These are phyloP conservation scores for Ustilago hordei DNA, from an alignment of 1,284 basidiomycete species.

Conservation along the genomic window DNA sequence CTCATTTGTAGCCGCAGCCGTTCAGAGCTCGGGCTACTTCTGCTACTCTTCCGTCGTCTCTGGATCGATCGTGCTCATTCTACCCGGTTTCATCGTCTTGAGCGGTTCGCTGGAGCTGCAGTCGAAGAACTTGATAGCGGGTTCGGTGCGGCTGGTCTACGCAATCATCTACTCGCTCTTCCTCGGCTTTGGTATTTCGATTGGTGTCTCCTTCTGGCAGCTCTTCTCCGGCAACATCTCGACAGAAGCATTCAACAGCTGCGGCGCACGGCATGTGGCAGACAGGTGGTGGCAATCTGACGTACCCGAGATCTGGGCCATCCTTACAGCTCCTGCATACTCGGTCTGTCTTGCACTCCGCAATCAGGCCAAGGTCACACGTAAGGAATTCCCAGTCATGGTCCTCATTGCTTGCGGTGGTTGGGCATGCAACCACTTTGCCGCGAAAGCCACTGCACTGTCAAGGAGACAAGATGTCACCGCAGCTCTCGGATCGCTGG, in stretches of 20 bases:
- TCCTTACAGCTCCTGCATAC: constrained; percentile 84
- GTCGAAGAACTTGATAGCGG: constrained; percentile 67
- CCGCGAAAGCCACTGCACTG: constrained; percentile 43
- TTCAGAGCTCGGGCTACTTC: constrained; percentile 72
- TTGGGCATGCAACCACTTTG: constrained; percentile 72
- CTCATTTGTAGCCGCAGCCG: constrained; percentile 76
- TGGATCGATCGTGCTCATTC: constrained; percentile 84
- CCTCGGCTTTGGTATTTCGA: constrained; percentile 59
- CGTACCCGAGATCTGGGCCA: constrained; percentile 68
- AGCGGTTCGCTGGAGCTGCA: constrained; percentile 81
- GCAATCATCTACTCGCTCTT: constrained; percentile 78
- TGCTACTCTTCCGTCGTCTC: constrained; percentile 89
- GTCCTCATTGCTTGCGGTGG: constrained; percentile 81
- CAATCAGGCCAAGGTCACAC: constrained; percentile 78
- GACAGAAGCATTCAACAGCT: constrained; percentile 30
- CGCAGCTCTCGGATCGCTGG: constrained; percentile 76
- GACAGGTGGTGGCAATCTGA: constrained; percentile 72
- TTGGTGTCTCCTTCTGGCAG: constrained; percentile 64
- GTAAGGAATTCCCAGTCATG: constrained; percentile 78
- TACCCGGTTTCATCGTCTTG: constrained; percentile 76
- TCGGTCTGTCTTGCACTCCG: constrained; percentile 80
- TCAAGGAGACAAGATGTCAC: constrained; percentile 60
- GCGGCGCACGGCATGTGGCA: constrained; percentile 20
- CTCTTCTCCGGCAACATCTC: constrained; percentile 47
- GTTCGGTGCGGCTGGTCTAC: constrained; percentile 83